Evolutionary conservation across 2,329 filamentous ascomycete species (phyloP).

Genomic region (Aspergillus sergii): DNA sequence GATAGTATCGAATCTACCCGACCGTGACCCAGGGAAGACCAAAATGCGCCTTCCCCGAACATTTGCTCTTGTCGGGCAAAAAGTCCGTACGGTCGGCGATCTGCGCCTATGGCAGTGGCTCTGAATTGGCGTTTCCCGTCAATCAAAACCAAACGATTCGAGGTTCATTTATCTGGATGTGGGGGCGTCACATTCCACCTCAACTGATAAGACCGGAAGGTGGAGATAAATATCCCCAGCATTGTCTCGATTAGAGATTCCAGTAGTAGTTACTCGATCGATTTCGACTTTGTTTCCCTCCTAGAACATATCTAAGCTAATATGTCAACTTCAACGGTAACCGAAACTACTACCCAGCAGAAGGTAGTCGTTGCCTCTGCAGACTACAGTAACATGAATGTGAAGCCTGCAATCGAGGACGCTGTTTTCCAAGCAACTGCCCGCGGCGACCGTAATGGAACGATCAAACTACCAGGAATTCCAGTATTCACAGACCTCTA

Average conservation of each 20-base stretch:
- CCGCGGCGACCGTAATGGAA: slow-evolving; percentile 39
- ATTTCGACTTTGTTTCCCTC: not conserved
- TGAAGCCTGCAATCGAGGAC: slow-evolving; percentile 29
- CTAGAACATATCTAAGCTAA: not conserved
- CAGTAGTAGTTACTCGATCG: not conserved
- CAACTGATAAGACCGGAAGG: not conserved
- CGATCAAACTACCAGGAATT: slow-evolving; percentile 40
- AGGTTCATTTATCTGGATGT: not conserved
- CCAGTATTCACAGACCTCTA: slow-evolving; percentile 45
- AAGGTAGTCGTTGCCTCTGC: slow-evolving; percentile 15
- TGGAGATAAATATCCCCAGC: not conserved
- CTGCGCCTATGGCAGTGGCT: slow-evolving; percentile 11
- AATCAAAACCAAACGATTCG: not conserved
- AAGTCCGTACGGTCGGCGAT: slow-evolving; percentile 8
- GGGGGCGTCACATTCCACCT: not conserved
- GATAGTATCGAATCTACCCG: not conserved
- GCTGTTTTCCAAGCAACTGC: slow-evolving; percentile 37
- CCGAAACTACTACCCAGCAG: slow-evolving; percentile 8
- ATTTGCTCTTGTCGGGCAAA: not conserved
- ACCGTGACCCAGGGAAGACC: not conserved
- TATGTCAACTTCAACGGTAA: slow-evolving; percentile 17
- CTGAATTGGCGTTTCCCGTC: not conserved
- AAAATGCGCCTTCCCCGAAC: slow-evolving; percentile 5
- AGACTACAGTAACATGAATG: slow-evolving; percentile 6
- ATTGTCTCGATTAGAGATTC: not conserved